phyloP scores from a whole-genome alignment of 73 alveolate species.

The Symbiodinium pilosum region DNA sequence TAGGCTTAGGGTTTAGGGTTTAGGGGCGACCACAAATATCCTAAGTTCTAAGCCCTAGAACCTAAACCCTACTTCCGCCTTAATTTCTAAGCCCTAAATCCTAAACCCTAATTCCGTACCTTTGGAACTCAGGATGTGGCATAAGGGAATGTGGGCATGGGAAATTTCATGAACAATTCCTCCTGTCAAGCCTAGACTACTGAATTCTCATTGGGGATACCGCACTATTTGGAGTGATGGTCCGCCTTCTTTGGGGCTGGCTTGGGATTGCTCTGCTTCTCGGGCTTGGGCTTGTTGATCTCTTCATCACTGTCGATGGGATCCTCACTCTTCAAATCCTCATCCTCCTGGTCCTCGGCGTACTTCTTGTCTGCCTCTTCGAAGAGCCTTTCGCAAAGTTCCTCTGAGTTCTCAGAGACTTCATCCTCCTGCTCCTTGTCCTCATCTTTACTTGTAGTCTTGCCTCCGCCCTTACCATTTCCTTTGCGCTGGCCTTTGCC shows the following conservation, averaged over 20 bases:
- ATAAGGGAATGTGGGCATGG: too few relatives aligned
- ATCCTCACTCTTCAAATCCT: not conserved
- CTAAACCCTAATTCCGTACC: too few relatives aligned
- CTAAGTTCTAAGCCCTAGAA: not conserved
- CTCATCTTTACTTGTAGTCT: not conserved
- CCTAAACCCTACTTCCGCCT: too few relatives aligned
- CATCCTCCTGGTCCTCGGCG: not conserved
- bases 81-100: too few relatives aligned
- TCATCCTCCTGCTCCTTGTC: not conserved
- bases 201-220: too few relatives aligned
- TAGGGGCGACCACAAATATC: not conserved
- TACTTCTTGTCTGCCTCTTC: too few relatives aligned
- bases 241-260: not conserved
- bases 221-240: too few relatives aligned
- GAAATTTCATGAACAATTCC: too few relatives aligned
- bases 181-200: too few relatives aligned
- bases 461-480: not conserved
- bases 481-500: not conserved
- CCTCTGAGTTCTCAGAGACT: not conserved
- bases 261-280: not conserved
- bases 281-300: not conserved
- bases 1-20: not conserved
- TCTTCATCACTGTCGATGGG: not conserved
- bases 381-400: too few relatives aligned
- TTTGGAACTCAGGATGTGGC: too few relatives aligned